Base-by-base conservation (phyloP, 805 yeast species). In the Wickerhamiella allomyrinae region DNA sequence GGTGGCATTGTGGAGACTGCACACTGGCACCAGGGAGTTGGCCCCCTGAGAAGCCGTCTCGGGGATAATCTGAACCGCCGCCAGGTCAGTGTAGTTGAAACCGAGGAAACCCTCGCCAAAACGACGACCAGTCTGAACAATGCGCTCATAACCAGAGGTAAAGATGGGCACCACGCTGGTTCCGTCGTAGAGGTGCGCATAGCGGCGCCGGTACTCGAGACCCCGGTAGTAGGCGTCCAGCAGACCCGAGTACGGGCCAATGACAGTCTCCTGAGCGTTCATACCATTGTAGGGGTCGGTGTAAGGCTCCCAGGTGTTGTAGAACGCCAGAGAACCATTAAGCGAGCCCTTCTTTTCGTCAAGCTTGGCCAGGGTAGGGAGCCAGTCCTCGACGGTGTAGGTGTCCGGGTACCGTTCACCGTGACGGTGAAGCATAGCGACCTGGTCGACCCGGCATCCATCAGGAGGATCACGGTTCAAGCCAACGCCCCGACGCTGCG, bases 351-450 rank as follows among this genome's bases (percentile, higher is more conserved):
- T 34, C 22, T 34, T 34, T 8, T 39, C 33, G 11, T 35, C 24
- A 10, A 44, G 29, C 36, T 49, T 47, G 7, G 42, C 41, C 3
- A 55, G 43, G 3, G 42, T 36, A 5, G 33, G 22, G 37, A 45
- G 24, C 41, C 37, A 43, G 20, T 15, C 11, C 33, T 39, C 22
- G 42, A 40, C 44, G 31, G 37, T 44, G 21, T 39, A 23, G 9
- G 29, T 29, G 10, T 63, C 60, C 13, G 73, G 76, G 53, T 62
- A 74, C 40, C 81, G 62, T 53, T 74, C 81, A 11, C 79, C 80
- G 47, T 76, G 81, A 49, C 81, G 67, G 42, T 66, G 60, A 24
- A 69, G 49, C 48, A 69, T 53, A 48, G 70, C 70, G 8, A 73
- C 79, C 53, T 75, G 79, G 47, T 72, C 73, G 37, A 74, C 63